Evolutionary conservation across 2,329 filamentous ascomycete genomes (phyloP).

Genomic region (Rhynchosporium agropyri): DNA sequence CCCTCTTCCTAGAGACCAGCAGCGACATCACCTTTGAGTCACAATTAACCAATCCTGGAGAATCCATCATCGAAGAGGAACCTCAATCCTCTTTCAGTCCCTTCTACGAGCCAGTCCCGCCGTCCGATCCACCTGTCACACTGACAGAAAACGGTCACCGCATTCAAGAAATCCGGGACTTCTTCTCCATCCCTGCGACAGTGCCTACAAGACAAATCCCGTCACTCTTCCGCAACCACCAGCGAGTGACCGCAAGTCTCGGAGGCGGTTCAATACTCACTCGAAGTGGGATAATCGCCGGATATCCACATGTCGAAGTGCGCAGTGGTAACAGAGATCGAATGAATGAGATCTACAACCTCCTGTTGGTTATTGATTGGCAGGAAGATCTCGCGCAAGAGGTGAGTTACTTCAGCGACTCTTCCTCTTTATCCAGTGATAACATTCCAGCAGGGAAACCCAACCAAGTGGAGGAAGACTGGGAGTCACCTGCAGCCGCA

Average conservation of each 20-base stretch:
- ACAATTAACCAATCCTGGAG: too few relatives aligned
- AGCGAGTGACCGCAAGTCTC: not conserved
- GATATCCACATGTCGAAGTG: not conserved
- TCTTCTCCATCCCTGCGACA: conserved; percentile 7
- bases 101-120: not conserved
- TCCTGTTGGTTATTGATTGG: not conserved
- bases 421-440: not conserved
- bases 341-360: not conserved
- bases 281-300: not conserved
- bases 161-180: not conserved
- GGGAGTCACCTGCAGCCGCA: not conserved
- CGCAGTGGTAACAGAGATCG: not conserved
- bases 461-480: not conserved
- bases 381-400: not conserved
- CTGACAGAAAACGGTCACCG: not conserved
- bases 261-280: not conserved
- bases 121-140: not conserved
- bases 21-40: not conserved
- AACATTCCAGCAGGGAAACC: not conserved
- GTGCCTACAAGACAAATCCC: conserved; percentile 1
- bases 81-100: not conserved
- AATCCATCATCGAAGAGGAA: too few relatives aligned
- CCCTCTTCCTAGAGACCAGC: not conserved
- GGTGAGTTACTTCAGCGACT: not conserved
- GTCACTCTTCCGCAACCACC: conserved; percentile 4